A percentile compares a stretch with the other conserved stretches of the same genome.
These are phyloP conservation scores for Diophrys sp. DNA, from an alignment of 73 alveolate genomes.

Conservation along the genomic window DNA sequence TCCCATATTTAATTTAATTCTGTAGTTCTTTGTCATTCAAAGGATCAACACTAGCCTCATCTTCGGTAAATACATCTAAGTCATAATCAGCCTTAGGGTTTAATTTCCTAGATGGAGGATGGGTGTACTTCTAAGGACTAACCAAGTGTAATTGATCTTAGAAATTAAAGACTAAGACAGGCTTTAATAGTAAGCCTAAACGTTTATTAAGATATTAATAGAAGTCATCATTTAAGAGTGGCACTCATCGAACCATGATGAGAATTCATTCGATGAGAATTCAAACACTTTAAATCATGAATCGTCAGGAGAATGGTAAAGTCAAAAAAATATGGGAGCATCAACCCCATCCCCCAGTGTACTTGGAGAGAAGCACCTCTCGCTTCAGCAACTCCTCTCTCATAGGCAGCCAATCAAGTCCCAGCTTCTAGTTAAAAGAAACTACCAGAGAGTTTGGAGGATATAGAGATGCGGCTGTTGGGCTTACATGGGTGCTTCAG, in stretches of 20 bases:
- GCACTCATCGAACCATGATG: not conserved
- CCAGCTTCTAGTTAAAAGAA: constrained; percentile 14
- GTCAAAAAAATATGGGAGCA: not conserved
- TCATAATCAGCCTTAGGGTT: too few relatives aligned
- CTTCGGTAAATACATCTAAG: too few relatives aligned
- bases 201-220: constrained; percentile 21
- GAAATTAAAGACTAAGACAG: constrained; percentile 40
- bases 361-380: not conserved
- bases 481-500: constrained; percentile 77
- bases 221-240: not conserved
- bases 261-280: not conserved
- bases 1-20: too few relatives aligned
- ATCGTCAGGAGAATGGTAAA: not conserved
- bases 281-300: not conserved
- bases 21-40: too few relatives aligned
- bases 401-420: not conserved
- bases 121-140: constrained; percentile 64
- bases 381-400: not conserved
- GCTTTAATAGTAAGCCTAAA: constrained; percentile 54
- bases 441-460: constrained; percentile 81
- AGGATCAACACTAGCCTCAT: not conserved
- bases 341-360: not conserved
- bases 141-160: constrained; percentile 51
- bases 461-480: constrained; percentile 88
- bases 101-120: constrained; percentile 68